Evolutionary conservation across 805 yeast genomes (phyloP), one percentile per base, ranked within the genome.

Genomic region (Nakazawaea pomicola): DNA sequence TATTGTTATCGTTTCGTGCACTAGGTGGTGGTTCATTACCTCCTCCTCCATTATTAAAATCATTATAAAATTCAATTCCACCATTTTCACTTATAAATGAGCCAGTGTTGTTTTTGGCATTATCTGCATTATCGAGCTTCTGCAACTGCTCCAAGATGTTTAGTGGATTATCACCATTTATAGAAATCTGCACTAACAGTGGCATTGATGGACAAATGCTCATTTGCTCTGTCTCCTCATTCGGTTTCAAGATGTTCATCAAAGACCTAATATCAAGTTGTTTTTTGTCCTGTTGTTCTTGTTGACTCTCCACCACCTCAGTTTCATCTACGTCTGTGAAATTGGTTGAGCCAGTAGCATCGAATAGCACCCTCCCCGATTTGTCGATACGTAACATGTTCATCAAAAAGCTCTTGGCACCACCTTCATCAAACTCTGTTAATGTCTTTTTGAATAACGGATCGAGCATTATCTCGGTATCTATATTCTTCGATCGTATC

Each of bases 171-270:
- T 50, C 44, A n/a, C 61, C 57, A 15, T 57, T 56, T 11, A 46
- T 47, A 1, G 52, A 40, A 9, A 59, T 53, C 18, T 40, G 60
- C 46, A 77, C 72, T 36, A 86, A 61, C 44, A 80, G 79, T 6
- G 62, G 68, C 47, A 86, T 64, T 0, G 95, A 84, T 0, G 95
- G 91, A 49, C 95, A 85, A 1, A 89, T 65, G 14, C 71, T 64
- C 8, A 58, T 37, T 4, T 45, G 49, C 6, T 61, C 58, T 4
- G 64, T 45, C 12, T 57, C 53, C 2, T 51, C 56, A 10, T 58
- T 55, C 7, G 44, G 14, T 14, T 45, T 39, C 5, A 27, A 28
- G 1, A 43, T 51, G 38, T 17, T 39, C 40, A 17, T 23, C 24
- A 14, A 33, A 18, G 14, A 27, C 21, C 14, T 18, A 4, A 33